Evolutionary conservation across 75 land plant species (phyloP), one percentile per base, ranked within the genome.

Genomic region (Ceratopteris richardii): DNA sequence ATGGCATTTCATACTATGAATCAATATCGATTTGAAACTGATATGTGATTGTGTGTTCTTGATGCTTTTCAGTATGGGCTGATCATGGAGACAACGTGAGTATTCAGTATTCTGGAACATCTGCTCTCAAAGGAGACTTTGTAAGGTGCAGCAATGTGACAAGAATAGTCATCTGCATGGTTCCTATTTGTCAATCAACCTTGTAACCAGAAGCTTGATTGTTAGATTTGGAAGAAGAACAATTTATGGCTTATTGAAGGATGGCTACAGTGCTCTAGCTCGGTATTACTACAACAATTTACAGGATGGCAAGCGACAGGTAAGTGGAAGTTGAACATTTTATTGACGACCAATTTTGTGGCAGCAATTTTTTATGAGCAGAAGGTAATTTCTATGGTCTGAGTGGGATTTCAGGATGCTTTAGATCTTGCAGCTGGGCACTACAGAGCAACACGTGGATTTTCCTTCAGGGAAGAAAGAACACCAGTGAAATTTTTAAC

Each of bases 21-120:
- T n/a, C n/a, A n/a, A n/a, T n/a, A n/a, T n/a, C n/a, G n/a, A n/a
- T n/a, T n/a, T n/a, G n/a, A n/a, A n/a, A n/a, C n/a, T n/a, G n/a
- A n/a, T n/a, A n/a, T n/a, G n/a, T n/a, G n/a, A n/a, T n/a, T n/a
- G n/a, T 33, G 37, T 3, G 37, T 33, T 28, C 46, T 58, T 58
- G 24, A 2, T 46, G 10, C 20, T 41, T 57, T 28, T 1, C 62
- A 95, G 99, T 86, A 57, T 95, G 99, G 99, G 92, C 74, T 55
- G 83, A 86, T 31, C 96, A 95, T 65, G 99, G 99, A 19, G 99
- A 95, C 70, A 97, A 90, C 54, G 73, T 95, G 58, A 95, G 99
- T 66, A 65, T 95, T 21, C 92, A 86, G 51, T 95, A 95, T 66
- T 68, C 99, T 62, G 99, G 99, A 37, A 86, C 99, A 41, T 71